Evolutionary conservation across 371 early-diverging fungal genomes (phyloP).

Genomic region (Mucor indicus): DNA sequence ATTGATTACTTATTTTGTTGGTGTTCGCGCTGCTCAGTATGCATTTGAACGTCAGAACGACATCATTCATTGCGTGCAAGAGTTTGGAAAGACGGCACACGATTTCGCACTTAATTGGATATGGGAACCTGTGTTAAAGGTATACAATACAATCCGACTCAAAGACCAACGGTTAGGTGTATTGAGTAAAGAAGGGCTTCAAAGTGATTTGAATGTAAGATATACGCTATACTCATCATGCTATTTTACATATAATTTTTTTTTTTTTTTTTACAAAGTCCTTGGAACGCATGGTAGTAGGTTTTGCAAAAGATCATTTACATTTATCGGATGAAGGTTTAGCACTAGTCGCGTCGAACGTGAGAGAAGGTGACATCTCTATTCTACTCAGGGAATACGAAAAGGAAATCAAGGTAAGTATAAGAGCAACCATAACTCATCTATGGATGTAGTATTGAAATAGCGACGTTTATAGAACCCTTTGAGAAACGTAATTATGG

Average conservation of each 20-base stretch:
- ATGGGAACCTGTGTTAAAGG: constrained; percentile 67
- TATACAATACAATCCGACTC: constrained; percentile 83
- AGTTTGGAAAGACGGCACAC: constrained; percentile 49
- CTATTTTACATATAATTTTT: too few species aligned
- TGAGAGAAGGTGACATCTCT: constrained; percentile 78
- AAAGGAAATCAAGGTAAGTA: constrained; percentile 72
- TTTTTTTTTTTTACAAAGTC: constrained; percentile 58
- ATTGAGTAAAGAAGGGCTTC: constrained; percentile 72
- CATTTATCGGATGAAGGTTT: constrained; percentile 39
- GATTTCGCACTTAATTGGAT: constrained; percentile 77
- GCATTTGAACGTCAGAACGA: constrained; percentile 48
- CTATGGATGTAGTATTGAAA: too few species aligned
- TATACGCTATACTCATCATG: too few species aligned
- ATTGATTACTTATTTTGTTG: constrained; percentile 35
- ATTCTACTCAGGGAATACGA: constrained; percentile 80
- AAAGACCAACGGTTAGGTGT: constrained; percentile 71
- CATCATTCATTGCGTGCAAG: constrained; percentile 39
- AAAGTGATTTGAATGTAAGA: constrained; percentile 78
- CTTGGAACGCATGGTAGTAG: constrained; percentile 85
- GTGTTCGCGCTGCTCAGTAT: constrained; percentile 33
- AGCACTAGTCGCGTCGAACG: constrained; percentile 32
- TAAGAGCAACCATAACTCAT: too few species aligned
- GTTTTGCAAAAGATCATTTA: constrained; percentile 72
- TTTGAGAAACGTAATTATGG: constrained; percentile 53
- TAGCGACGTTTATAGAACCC: constrained; percentile 42